Conservation (phyloP, 106 monocot genomes). For the Alisma plantagoaquatica region DNA sequence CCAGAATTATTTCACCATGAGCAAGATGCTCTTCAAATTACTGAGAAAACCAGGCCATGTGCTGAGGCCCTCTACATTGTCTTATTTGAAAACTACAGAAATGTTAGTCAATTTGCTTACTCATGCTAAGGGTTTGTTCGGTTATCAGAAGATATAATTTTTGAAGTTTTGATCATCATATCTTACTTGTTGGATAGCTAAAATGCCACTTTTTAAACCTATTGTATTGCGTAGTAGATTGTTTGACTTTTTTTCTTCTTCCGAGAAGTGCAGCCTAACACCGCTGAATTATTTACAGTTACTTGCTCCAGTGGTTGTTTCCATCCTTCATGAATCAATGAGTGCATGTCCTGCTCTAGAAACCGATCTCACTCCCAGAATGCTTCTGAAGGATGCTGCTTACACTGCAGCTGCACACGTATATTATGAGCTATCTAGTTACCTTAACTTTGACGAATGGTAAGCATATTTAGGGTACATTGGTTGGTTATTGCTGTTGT, state of each 20-base stretch:
- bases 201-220: background rate
- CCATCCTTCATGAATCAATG: slow-evolving; percentile 86
- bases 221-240: background rate
- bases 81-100: slow-evolving; percentile 85
- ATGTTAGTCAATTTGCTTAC: slow-evolving; percentile 33
- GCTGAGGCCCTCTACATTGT: slow-evolving; percentile 97
- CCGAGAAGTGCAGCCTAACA: too few relatives aligned
- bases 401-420: slow-evolving; percentile 95
- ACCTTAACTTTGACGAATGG: slow-evolving; percentile 86
- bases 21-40: slow-evolving; percentile 94
- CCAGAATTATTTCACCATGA: slow-evolving; percentile 97
- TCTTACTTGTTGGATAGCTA: background rate
- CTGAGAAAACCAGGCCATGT: slow-evolving; percentile 89
- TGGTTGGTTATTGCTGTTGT: too few relatives aligned
- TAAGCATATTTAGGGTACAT: too few relatives aligned
- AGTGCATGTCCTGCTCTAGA: slow-evolving; percentile 55
- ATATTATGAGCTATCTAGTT: slow-evolving; percentile 94
- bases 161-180: too few relatives aligned
- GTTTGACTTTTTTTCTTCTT: background rate
- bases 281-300: too few relatives aligned
- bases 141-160: too few relatives aligned
- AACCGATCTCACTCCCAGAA: slow-evolving; percentile 63
- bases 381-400: slow-evolving; percentile 98
- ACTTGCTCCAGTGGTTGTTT: slow-evolving; percentile 79
- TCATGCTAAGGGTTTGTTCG: too few relatives aligned